Conservation (phyloP, 176 grass and related monocot genomes). For the Tillandsia leiboldiana region DNA sequence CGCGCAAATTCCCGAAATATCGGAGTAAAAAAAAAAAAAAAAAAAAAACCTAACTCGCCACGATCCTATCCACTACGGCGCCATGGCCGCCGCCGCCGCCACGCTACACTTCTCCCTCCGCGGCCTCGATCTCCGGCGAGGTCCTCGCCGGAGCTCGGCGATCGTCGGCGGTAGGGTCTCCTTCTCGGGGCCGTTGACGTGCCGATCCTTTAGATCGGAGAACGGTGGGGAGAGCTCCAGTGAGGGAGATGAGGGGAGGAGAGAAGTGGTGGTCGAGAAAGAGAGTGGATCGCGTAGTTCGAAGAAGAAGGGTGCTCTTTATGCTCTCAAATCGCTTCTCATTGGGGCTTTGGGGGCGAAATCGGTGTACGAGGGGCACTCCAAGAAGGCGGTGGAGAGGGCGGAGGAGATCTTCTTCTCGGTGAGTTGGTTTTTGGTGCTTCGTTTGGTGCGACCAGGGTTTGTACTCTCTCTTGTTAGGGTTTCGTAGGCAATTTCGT, state of each 20-base stretch:
- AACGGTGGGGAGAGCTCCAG: constrained; percentile 20
- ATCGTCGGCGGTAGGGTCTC: not conserved
- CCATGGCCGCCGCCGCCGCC: constrained; percentile 47
- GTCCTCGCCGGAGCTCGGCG: constrained; percentile 21
- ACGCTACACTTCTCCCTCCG: constrained; percentile 35
- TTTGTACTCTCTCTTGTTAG: not conserved
- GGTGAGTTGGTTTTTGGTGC: constrained; percentile 34
- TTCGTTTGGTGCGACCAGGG: not conserved
- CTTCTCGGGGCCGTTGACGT: constrained; percentile 1
- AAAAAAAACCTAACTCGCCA: not conserved
- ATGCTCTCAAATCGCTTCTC: constrained; percentile 65
- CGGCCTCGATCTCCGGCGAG: constrained; percentile 12
- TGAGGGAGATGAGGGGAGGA: not conserved
- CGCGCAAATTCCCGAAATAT: too few relatives aligned
- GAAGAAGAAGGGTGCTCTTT: constrained; percentile 73
- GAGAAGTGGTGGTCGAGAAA: constrained; percentile 5
- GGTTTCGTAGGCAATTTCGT: too few relatives aligned
- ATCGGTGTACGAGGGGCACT: constrained; percentile 43
- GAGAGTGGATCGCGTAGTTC: constrained; percentile 8
- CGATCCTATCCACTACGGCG: not conserved
- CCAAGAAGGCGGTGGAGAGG: constrained; percentile 71
- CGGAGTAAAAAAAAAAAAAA: too few relatives aligned
- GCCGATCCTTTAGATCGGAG: constrained; percentile 49
- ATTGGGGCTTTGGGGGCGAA: constrained; percentile 50
- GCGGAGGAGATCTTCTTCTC: constrained; percentile 94